phyloP scores from a whole-genome alignment of 306 rosid genomes.

The Alnus glutinosa region DNA sequence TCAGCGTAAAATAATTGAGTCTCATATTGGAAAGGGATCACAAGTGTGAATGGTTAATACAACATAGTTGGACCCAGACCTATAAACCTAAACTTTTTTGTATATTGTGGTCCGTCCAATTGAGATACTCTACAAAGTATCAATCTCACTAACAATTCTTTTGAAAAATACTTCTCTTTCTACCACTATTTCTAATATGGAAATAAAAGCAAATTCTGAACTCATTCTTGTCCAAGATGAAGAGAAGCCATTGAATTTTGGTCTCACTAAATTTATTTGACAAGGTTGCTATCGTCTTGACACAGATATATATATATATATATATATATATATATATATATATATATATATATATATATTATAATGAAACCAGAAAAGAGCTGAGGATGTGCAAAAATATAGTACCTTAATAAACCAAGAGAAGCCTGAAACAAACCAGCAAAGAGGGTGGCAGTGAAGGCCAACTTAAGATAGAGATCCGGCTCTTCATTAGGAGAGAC shows the following conservation, averaged over 20 bases:
- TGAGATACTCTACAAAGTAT: too few relatives aligned
- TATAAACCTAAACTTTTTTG: too few relatives aligned
- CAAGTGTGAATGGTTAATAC: too few relatives aligned
- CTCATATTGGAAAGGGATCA: too few relatives aligned
- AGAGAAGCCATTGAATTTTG: background rate
- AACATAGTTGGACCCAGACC: too few relatives aligned
- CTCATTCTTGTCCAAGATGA: background rate
- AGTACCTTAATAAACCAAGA: conserved; percentile 80
- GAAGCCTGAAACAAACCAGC: conserved; percentile 93
- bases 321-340: too few relatives aligned
- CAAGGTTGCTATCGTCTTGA: background rate
- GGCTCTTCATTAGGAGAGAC: conserved; percentile 68
- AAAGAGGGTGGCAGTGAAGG: conserved; percentile 90
- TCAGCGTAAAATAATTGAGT: too few relatives aligned
- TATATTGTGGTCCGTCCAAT: too few relatives aligned
- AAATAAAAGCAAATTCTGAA: background rate
- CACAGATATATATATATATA: too few relatives aligned
- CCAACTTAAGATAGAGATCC: conserved; percentile 79
- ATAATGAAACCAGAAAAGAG: background rate
- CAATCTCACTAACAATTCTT: background rate
- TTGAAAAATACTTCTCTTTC: background rate
- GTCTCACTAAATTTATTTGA: background rate
- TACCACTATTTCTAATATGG: background rate
- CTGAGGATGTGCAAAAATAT: conserved; percentile 1
- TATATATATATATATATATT: too few relatives aligned